Evolutionary conservation across 2,329 filamentous ascomycete genomes (phyloP).

Genomic region (Biscogniauxia sp.): DNA sequence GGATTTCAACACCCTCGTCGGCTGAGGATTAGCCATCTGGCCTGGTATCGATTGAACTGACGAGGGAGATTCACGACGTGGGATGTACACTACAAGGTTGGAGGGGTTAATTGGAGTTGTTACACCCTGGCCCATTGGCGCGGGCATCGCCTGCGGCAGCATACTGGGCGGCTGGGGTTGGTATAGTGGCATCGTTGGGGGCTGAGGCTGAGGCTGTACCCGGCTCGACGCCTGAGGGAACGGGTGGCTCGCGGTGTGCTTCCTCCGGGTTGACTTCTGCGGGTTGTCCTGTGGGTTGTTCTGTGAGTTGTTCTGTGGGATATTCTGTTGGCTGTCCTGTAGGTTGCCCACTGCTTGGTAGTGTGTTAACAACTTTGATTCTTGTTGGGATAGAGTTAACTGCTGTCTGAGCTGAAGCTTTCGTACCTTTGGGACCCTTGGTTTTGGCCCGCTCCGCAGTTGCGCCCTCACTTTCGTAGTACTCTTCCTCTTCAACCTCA

Average conservation of each 20-base stretch:
- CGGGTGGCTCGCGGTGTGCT: background rate
- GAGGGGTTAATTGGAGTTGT: background rate
- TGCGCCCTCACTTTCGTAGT: constrained; percentile 15
- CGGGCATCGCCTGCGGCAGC: constrained; percentile 1
- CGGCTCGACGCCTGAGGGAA: background rate
- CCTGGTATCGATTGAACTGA: background rate
- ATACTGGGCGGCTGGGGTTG: constrained; percentile 1
- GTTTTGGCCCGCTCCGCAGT: constrained; percentile 4
- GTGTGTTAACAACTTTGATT: constrained; percentile 21
- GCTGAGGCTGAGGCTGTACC: background rate
- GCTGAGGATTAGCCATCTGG: background rate
- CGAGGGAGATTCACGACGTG: background rate
- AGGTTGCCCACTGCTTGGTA: constrained; percentile 15
- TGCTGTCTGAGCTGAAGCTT: constrained; percentile 13
- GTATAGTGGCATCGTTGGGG: constrained; percentile 3
- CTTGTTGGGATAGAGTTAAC: constrained; percentile 11
- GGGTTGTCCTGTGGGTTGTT: background rate
- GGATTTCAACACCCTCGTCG: constrained; percentile 1
- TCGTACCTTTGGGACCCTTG: constrained; percentile 25
- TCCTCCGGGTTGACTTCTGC: background rate
- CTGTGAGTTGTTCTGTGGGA: background rate
- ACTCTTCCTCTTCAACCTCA: constrained; percentile 23
- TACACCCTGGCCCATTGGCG: background rate
- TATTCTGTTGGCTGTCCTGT: background rate
- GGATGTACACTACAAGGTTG: constrained; percentile 10